These are phyloP conservation scores for Echinosophora koreensis DNA, from an alignment of 306 rosid species.

Conservation along the genomic window DNA sequence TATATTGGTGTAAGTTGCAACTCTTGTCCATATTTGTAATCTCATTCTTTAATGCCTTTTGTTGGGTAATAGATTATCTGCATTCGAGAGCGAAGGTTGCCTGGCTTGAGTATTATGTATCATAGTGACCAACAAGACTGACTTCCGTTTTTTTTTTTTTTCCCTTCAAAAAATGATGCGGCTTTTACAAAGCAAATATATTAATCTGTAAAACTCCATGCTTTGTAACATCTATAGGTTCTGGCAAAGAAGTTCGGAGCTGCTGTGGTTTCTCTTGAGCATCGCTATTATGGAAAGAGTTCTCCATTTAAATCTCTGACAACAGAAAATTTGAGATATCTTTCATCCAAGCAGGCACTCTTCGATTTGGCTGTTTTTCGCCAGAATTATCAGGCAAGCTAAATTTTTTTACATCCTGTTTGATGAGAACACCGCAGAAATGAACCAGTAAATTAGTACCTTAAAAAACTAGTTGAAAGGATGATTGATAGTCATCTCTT, in stretches of 20 bases:
- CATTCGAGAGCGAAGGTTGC: conserved; percentile 11
- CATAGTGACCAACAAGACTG: conserved; percentile 5
- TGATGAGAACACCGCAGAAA: conserved; percentile 4
- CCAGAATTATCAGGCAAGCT: conserved; percentile 80
- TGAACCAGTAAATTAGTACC: neutral
- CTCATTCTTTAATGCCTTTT: conserved; percentile 4
- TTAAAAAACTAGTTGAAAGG: conserved; percentile 16
- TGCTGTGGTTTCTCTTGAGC: conserved; percentile 93
- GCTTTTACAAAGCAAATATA: conserved; percentile 26
- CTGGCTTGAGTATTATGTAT: conserved; percentile 3
- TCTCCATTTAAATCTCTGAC: conserved; percentile 74
- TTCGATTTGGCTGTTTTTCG: conserved; percentile 90
- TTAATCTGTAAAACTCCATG: neutral
- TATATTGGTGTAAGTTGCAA: conserved; percentile 65
- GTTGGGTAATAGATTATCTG: conserved; percentile 12
- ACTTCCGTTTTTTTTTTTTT: neutral
- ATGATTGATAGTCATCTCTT: neutral
- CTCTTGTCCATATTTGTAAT: conserved; percentile 34
- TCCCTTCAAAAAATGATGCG: neutral
- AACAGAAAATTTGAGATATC: conserved; percentile 82
- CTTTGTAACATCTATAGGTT: conserved; percentile 60
- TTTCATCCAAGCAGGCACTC: conserved; percentile 97
- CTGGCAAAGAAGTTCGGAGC: conserved; percentile 96
- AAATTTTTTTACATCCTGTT: neutral
- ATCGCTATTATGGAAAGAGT: conserved; percentile 95